phyloP scores from a whole-genome alignment of 2,329 filamentous ascomycete species.

The Colletotrichum salicis region DNA sequence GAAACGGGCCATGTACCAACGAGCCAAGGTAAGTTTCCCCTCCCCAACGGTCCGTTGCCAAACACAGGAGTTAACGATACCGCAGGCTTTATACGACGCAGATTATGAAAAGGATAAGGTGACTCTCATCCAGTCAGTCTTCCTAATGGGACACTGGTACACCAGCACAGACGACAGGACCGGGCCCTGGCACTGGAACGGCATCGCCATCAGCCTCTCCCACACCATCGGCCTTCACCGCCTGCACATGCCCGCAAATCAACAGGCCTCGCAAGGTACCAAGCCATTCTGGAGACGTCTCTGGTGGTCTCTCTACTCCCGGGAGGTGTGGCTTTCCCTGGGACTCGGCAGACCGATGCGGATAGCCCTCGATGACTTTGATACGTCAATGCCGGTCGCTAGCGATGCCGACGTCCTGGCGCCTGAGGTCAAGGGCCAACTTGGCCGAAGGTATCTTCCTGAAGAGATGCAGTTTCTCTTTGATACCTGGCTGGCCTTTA shows the following conservation, averaged over 20 bases:
- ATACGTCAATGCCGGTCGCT: constrained; percentile 19
- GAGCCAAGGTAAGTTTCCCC: constrained; percentile 45
- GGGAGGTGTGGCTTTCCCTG: constrained; percentile 28
- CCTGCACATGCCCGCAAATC: constrained; percentile 8
- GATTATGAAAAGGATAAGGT: constrained; percentile 52
- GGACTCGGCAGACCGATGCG: constrained; percentile 31
- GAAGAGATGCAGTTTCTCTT: constrained; percentile 12
- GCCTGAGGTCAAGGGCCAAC: constrained; percentile 2
- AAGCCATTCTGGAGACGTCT: constrained; percentile 28
- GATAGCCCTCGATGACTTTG: constrained; percentile 23
- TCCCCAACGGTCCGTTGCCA: rapidly evolving
- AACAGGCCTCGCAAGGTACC: neutral
- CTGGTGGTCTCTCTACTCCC: constrained; percentile 28
- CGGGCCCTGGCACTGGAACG: constrained; percentile 58
- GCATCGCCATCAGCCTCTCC: constrained; percentile 54
- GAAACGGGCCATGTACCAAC: constrained; percentile 49
- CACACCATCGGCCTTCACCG: constrained; percentile 56
- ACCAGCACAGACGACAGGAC: constrained; percentile 52
- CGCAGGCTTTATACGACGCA: constrained; percentile 32
- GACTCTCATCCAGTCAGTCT: constrained; percentile 52
- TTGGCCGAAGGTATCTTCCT: constrained; percentile 14
- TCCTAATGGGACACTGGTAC: constrained; percentile 55
- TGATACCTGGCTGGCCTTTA: constrained; percentile 4
- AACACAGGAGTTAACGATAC: neutral
- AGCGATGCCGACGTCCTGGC: constrained; percentile 18